These are phyloP conservation scores for Aspergillus sp. DNA, from an alignment of 2,329 filamentous ascomycete genomes.

Conservation along the genomic window DNA sequence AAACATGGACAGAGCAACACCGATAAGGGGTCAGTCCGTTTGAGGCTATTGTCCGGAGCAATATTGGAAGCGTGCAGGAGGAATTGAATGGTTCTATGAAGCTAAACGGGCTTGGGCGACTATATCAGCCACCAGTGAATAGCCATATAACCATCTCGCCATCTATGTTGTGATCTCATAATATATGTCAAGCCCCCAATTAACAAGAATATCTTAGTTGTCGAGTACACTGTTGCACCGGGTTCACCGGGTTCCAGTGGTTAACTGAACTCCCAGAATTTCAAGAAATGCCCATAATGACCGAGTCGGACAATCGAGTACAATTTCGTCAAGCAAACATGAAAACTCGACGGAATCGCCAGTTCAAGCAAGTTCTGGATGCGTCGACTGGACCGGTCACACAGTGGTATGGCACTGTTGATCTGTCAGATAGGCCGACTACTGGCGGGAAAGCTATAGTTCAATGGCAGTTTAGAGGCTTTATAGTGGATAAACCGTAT, in stretches of 20 bases:
- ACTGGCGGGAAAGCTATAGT: neutral
- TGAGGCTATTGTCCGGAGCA: neutral
- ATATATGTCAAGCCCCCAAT: neutral
- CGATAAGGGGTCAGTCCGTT: neutral
- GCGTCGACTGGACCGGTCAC: neutral
- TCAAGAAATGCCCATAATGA: too few relatives aligned
- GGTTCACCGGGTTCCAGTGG: too few relatives aligned
- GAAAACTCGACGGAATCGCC: too few relatives aligned
- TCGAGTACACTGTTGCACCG: neutral
- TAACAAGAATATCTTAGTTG: neutral
- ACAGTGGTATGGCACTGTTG: neutral
- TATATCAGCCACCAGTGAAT: neutral
- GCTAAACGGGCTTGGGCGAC: neutral
- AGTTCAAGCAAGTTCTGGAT: neutral
- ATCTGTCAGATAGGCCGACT: conserved; percentile 4
- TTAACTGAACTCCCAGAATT: too few relatives aligned
- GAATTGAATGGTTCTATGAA: neutral
- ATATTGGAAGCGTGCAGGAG: neutral
- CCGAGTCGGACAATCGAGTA: too few relatives aligned
- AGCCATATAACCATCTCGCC: too few relatives aligned
- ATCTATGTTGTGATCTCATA: too few relatives aligned
- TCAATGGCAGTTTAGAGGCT: neutral
- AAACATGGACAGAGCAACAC: neutral
- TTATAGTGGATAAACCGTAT: neutral
- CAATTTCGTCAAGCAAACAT: too few relatives aligned